phyloP scores from a whole-genome alignment of 2,329 filamentous ascomycete genomes.

The Drechslerella coelobrocha region DNA sequence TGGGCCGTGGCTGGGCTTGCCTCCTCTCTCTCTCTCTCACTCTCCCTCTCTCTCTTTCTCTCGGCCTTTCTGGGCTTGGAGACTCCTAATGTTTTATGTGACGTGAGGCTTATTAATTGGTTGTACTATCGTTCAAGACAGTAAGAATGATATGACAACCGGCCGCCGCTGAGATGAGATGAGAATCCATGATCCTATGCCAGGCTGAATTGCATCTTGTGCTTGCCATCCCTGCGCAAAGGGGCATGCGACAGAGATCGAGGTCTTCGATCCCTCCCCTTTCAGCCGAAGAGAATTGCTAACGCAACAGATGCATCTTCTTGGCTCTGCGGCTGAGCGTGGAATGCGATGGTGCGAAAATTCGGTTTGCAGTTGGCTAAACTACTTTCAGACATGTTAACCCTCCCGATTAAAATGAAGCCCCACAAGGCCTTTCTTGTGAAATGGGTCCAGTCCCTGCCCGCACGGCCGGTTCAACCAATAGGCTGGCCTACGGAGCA shows the following conservation, averaged over 20 bases:
- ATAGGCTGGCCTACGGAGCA: constrained; percentile 18
- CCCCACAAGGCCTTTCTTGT: constrained; percentile 40
- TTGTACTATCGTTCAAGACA: too few species aligned
- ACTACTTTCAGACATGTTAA: constrained; percentile 19
- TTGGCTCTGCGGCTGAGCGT: constrained; percentile 47
- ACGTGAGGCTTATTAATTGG: too few species aligned
- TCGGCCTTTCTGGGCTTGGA: too few species aligned
- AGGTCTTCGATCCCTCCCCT: neutral
- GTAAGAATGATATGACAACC: too few species aligned
- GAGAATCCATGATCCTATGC: too few species aligned
- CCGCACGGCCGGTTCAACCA: constrained; percentile 16
- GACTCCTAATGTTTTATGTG: too few species aligned
- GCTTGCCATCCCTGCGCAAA: neutral
- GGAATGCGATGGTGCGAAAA: constrained; percentile 15
- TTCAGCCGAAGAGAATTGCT: neutral
- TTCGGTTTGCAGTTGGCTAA: constrained; percentile 12
- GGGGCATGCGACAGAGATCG: neutral
- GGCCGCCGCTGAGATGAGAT: too few species aligned
- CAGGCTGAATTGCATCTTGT: neutral
- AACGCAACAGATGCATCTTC: neutral
- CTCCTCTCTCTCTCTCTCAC: too few species aligned
- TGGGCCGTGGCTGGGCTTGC: too few species aligned
- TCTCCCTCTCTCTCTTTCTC: too few species aligned
- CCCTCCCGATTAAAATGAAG: constrained; percentile 41
- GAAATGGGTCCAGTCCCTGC: constrained; percentile 35